A percentile compares a stretch with the other conserved stretches of the same genome.
Conservation (phyloP, 129 eudicot genomes). For the Mikania micrantha region DNA sequence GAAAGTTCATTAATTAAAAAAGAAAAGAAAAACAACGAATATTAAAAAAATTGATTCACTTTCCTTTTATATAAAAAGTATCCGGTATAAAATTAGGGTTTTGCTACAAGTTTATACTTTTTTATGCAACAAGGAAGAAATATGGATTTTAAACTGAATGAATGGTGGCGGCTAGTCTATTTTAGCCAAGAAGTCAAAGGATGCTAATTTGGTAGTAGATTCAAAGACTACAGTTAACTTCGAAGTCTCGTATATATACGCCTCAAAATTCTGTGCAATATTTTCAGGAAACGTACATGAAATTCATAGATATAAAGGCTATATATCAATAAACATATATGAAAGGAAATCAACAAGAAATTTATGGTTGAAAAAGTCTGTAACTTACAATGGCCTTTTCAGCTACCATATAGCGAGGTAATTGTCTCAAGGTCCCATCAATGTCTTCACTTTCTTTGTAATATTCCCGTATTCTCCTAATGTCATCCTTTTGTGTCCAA, state of each 20-base stretch:
- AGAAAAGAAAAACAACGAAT: neutral
- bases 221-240: neutral
- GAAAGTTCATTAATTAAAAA: neutral
- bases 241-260: neutral
- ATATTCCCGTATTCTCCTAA: slow-evolving; percentile 62
- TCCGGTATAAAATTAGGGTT: neutral
- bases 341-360: neutral
- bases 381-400: slow-evolving; percentile 89
- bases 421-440: slow-evolving; percentile 77
- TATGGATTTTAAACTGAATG: neutral
- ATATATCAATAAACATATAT: neutral
- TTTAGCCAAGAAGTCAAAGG: neutral
- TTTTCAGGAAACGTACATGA: neutral
- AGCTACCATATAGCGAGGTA: slow-evolving; percentile 81
- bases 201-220: neutral
- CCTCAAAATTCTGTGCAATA: neutral
- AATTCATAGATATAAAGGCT: neutral
- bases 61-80: neutral
- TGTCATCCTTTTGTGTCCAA: slow-evolving; percentile 67
- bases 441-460: slow-evolving; percentile 83
- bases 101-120: neutral
- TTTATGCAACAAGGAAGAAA: neutral
- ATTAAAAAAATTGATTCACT: neutral
- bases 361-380: neutral
- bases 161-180: neutral